These are phyloP conservation scores for Aspergillus oerlinghausenensis DNA, from an alignment of 2,329 filamentous ascomycete species.

Conservation along the genomic window DNA sequence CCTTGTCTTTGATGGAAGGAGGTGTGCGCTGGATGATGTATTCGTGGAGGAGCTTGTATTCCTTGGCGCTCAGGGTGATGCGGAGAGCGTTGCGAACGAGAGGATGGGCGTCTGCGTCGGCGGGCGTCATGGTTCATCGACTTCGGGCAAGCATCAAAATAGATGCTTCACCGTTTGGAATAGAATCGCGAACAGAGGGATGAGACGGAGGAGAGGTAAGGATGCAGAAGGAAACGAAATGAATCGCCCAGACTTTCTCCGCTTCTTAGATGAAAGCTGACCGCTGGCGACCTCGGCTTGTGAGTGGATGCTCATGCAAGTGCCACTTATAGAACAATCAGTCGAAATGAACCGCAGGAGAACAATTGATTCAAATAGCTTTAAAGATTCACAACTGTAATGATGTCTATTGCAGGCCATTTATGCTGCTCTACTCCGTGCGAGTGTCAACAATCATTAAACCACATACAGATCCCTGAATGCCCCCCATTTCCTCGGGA, in stretches of 20 bases:
- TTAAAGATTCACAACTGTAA: background rate
- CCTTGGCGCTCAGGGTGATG: slow-evolving; percentile 76
- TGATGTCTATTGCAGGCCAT: background rate
- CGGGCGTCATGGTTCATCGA: slow-evolving; percentile 20
- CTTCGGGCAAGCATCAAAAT: background rate
- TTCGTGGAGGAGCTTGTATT: slow-evolving; percentile 80
- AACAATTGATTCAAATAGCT: background rate
- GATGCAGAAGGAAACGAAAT: background rate
- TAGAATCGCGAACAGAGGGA: background rate
- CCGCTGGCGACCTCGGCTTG: background rate
- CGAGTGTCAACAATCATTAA: background rate
- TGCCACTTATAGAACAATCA: background rate
- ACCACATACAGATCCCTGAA: background rate
- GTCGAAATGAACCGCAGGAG: background rate
- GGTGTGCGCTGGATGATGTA: slow-evolving; percentile 71
- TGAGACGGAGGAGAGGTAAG: background rate
- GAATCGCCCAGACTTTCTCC: background rate
- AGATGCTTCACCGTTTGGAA: background rate
- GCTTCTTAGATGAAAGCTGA: background rate
- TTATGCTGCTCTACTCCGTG: background rate
- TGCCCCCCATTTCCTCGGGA: background rate
- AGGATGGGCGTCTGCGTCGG: slow-evolving; percentile 51
- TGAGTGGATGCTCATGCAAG: background rate
- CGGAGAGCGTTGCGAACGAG: slow-evolving; percentile 80
- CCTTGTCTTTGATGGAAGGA: slow-evolving; percentile 52